phyloP scores from a whole-genome alignment of 2,329 filamentous ascomycete species.

The Aspergillus ruber region DNA sequence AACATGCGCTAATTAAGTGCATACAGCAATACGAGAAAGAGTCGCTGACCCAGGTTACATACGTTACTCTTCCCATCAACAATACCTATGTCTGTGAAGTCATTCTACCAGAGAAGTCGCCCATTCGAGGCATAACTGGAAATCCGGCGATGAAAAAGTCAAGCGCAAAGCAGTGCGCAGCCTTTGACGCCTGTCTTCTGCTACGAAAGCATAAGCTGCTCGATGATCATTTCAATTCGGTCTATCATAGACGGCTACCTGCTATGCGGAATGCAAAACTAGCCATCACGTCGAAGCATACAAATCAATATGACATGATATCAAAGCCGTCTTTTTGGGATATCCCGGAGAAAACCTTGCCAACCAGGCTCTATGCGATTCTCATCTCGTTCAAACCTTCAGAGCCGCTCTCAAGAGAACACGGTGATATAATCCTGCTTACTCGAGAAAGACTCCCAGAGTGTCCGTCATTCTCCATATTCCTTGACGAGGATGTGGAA shows the following conservation, averaged over 20 bases:
- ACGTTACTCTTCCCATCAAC: slow-evolving; percentile 53
- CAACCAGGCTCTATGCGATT: slow-evolving; percentile 54
- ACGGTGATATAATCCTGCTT: slow-evolving; percentile 62
- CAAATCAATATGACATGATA: slow-evolving; percentile 66
- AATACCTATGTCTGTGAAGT: slow-evolving; percentile 69
- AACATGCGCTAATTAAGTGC: slow-evolving; percentile 4
- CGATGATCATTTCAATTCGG: slow-evolving; percentile 67
- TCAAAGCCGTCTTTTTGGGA: slow-evolving; percentile 73
- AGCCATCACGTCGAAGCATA: slow-evolving; percentile 73
- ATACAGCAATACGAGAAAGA: slow-evolving; percentile 44
- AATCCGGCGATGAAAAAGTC: slow-evolving; percentile 61
- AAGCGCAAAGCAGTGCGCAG: slow-evolving; percentile 78
- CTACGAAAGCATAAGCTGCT: slow-evolving; percentile 62
- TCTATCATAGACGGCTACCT: slow-evolving; percentile 64
- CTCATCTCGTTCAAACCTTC: slow-evolving; percentile 55
- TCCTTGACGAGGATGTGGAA: slow-evolving; percentile 57
- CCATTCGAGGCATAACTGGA: slow-evolving; percentile 62
- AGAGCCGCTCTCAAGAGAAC: slow-evolving; percentile 50
- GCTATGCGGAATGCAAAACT: slow-evolving; percentile 80
- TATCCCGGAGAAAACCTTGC: slow-evolving; percentile 36
- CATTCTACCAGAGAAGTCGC: slow-evolving; percentile 67
- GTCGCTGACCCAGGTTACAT: slow-evolving; percentile 46
- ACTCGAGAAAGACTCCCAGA: slow-evolving; percentile 60
- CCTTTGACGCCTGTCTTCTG: slow-evolving; percentile 71
- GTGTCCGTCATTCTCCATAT: slow-evolving; percentile 64